Conservation (phyloP, 768 basidiomycete species). For the Amanita inopinata region DNA sequence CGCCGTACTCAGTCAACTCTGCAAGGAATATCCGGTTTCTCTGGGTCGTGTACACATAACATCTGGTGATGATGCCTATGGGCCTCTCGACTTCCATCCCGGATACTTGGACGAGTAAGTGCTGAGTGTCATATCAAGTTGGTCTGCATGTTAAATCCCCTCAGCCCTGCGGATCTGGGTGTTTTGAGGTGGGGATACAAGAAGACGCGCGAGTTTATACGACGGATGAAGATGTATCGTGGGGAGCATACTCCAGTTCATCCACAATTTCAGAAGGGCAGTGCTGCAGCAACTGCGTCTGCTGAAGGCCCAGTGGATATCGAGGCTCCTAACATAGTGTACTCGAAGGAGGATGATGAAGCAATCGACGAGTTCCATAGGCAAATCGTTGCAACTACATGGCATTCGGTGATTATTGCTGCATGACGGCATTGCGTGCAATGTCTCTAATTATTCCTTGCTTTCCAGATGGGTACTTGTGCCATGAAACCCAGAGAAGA, state of each 20-base stretch:
- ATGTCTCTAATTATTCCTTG: not conserved
- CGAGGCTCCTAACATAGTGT: slow-evolving; percentile 27
- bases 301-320: slow-evolving; percentile 22
- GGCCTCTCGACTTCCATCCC: slow-evolving; percentile 34
- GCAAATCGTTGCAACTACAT: slow-evolving; percentile 28
- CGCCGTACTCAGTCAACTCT: not conserved
- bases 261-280: slow-evolving; percentile 27
- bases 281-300: slow-evolving; percentile 19
- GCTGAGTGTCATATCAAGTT: not conserved
- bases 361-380: slow-evolving; percentile 31
- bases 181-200: slow-evolving; percentile 47
- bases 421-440: slow-evolving; percentile 2
- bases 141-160: not conserved
- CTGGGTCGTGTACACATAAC: slow-evolving; percentile 39
- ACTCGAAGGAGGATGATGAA: slow-evolving; percentile 31
- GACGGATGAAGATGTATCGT: slow-evolving; percentile 39
- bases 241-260: slow-evolving; percentile 28
- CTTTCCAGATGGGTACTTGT: slow-evolving; percentile 47
- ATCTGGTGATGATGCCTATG: slow-evolving; percentile 29
- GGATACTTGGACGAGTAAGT: slow-evolving; percentile 35
- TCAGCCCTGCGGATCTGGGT: slow-evolving; percentile 33
- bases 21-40: slow-evolving; percentile 36
- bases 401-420: slow-evolving; percentile 39
- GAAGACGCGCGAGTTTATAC: slow-evolving; percentile 38
- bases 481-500: slow-evolving; percentile 53